Evolutionary conservation across 2,329 filamentous ascomycete genomes (phyloP), one percentile per base, ranked within the genome.

Genomic region (Zymoseptoria tritici): DNA sequence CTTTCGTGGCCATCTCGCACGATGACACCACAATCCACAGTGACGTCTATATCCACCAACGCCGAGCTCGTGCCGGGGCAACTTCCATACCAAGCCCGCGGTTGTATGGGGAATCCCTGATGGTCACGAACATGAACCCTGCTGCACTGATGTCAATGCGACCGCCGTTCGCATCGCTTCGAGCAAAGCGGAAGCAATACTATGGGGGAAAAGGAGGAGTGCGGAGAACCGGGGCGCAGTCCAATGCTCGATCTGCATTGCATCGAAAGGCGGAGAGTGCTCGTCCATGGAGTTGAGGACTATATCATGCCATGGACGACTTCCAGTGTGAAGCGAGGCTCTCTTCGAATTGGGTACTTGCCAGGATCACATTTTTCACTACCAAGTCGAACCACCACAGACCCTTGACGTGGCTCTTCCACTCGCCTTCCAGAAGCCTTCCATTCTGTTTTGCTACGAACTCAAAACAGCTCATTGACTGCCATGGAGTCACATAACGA

Each of bases 401-500:
- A 46, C 36, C 36, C 36, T n/a, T 46, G 36, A 16, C 36, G 11
- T 46, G 36, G 36, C 1, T 46, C 7, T 46, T 2, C 13, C 36
- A 46, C 2, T 6, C 13, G 36, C 36, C 36, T 46, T 46, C 36
- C 36, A 46, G 36, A 46, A 46, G 13, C 13, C 36, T 46, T 46
- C 36, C 36, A 46, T 46, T 16, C 36, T 46, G 36, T n/a, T 46
- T 16, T 4, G 1, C 16, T n/a, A 16, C 36, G 36, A 46, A 46
- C 36, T 46, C 36, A 46, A 16, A 46, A 46, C 36, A 46, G 13
- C 36, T 46, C 16, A 3, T n/a, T 2, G 36, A 46, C 3, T n/a
- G 7, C 16, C 36, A 46, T 46, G 36, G 36, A n/a, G 36, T 46
- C 36, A 29, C 11, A 24, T 11, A 61, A 66, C 54, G 57, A 64